Base-by-base conservation (phyloP, 768 basidiomycete genomes). In the button mushroom (Agaricus bisporus) region DNA sequence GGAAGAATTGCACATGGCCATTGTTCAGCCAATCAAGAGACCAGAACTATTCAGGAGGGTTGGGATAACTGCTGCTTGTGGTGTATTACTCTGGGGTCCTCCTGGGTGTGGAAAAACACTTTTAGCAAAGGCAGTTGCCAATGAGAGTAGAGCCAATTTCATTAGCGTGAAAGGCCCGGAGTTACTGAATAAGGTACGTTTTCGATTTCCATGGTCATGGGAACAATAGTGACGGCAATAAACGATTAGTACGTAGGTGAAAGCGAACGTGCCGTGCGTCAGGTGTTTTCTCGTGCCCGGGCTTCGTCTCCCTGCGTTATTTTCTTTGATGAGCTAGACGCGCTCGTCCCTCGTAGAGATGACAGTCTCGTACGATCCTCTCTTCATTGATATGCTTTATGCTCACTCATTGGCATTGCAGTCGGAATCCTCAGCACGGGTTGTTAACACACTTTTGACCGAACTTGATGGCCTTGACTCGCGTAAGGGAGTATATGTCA, bases 81-180 rank as follows among this genome's bases (percentile, higher is more conserved):
- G 95, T 0, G 97, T 98, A 2, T 71, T 98, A 32, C 70, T 98
- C n/a, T 98, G 97, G 97, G 97, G 97, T 28, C 97, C 97, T 22
- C 95, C 97, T 0, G 97, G 97, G 9, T 98, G 95, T 64, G 97
- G 97, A 4, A 99, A 98, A 72, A 99, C 97, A 0, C 65, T 99
- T 26, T 73, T 99, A n/a, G 97, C 97, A 0, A 98, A 98, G 66
- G 97, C 95, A 0, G 95, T 98, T 4, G 97, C 97, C 8, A 98
- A 94, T 66, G 97, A 98, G 71, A 90, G 86, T 49, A 75, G 82
- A 58, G 97, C 97, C 11, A 98, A 94, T 68, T 98, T 99, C 62
- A 98, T 99, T 63, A 95, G 92, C 62, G 90, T 98, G 48, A 98
- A 98, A 63, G 97, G 97, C 0, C 97, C 97, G 0, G 97, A 99